phyloP scores from a whole-genome alignment of 2,329 filamentous ascomycete species.

The Diplocarpon rosae region DNA sequence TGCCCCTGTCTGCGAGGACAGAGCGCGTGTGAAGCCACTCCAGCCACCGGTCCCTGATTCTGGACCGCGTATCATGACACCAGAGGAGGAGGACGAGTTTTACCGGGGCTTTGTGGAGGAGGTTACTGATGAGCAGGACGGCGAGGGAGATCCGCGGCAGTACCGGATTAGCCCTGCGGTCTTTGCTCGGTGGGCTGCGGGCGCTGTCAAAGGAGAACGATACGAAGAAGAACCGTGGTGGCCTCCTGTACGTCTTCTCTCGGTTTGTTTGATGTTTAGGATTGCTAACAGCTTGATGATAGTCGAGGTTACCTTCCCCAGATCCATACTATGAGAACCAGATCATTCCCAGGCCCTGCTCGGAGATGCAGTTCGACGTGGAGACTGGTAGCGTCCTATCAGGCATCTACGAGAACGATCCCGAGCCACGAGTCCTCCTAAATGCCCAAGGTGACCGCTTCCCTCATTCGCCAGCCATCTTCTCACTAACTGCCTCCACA shows the following conservation, averaged over 20 bases:
- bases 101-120: slow-evolving; percentile 20
- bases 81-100: slow-evolving; percentile 12
- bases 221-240: slow-evolving; percentile 17
- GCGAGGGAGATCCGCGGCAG: slow-evolving; percentile 30
- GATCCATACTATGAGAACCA: slow-evolving; percentile 3
- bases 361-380: slow-evolving; percentile 19
- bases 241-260: slow-evolving; percentile 6
- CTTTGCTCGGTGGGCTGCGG: slow-evolving; percentile 32
- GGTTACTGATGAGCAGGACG: slow-evolving; percentile 32
- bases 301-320: slow-evolving; percentile 1
- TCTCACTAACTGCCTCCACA: slow-evolving; percentile 6
- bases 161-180: slow-evolving; percentile 33
- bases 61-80: slow-evolving; percentile 13
- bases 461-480: not conserved
- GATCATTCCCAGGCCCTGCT: not conserved
- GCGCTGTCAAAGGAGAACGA: slow-evolving; percentile 20
- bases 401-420: slow-evolving; percentile 11
- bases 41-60: not conserved
- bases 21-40: no score
- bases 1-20: not conserved
- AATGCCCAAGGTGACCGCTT: slow-evolving; percentile 13
- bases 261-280: not conserved
- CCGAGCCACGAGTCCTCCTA: slow-evolving; percentile 12
- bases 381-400: slow-evolving; percentile 17
- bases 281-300: not conserved